Percentiles rank a stretch among this genome's conserved stretches.
Evolutionary conservation across 192 early-diverging fungal species (phyloP).

Genomic region (Tieghemiomyces parasiticus): DNA sequence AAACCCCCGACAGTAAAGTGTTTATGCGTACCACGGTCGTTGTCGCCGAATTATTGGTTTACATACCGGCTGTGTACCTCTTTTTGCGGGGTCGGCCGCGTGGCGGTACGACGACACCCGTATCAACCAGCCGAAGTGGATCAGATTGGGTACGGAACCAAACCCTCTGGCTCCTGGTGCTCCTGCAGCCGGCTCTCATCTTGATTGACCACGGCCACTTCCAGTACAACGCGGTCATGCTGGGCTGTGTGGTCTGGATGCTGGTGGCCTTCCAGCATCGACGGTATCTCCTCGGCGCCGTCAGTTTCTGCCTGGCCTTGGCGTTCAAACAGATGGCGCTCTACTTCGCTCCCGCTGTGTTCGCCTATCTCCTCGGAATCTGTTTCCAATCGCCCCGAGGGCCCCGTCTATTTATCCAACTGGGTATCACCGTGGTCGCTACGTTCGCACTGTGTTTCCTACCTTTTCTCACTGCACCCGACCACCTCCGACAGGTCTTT

Average conservation of each 20-base stretch:
- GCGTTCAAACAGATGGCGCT: constrained; percentile 96
- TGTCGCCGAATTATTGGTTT: constrained; percentile 56
- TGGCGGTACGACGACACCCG: background rate
- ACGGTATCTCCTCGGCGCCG: constrained; percentile 49
- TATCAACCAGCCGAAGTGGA: no score
- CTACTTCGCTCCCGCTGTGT: constrained; percentile 83
- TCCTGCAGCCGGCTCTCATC: constrained; percentile 77
- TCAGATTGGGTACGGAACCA: constrained; percentile 21
- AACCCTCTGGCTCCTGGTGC: constrained; percentile 36
- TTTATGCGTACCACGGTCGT: constrained; percentile 83
- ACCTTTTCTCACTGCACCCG: constrained; percentile 48
- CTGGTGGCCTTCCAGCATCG: constrained; percentile 47
- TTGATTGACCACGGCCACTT: constrained; percentile 96
- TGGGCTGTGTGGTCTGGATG: constrained; percentile 74
- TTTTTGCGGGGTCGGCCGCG: constrained; percentile 32
- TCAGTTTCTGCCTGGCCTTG: constrained; percentile 72
- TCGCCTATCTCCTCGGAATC: constrained; percentile 72
- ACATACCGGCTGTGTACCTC: constrained; percentile 56
- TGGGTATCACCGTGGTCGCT: constrained; percentile 54
- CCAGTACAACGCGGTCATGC: constrained; percentile 95
- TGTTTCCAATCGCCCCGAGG: constrained; percentile 29
- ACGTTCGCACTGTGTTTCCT: constrained; percentile 52
- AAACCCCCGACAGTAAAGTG: constrained; percentile 53
- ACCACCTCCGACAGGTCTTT: constrained; percentile 58
- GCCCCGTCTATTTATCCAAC: constrained; percentile 35